Evolutionary conservation across 345 rosid species (phyloP), one percentile per base, ranked within the genome.

Genomic region (Nephelium lappaceum): DNA sequence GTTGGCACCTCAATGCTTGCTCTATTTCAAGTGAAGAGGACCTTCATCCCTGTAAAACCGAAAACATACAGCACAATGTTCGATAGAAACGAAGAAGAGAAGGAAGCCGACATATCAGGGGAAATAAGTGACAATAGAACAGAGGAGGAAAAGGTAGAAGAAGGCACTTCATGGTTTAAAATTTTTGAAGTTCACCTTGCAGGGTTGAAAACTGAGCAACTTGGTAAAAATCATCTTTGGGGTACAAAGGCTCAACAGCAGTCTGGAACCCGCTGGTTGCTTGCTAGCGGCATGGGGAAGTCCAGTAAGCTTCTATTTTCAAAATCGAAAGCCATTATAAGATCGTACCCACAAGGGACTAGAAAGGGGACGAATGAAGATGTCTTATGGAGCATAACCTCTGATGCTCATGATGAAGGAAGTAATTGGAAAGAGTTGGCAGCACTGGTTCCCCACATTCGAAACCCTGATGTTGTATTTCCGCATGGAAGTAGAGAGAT

Each of bases 1-100:
- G 92, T 92, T 71, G 96, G 95, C 62, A 88, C 88, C 36, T 88
- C 93, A 67, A 93, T 93, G 94, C 90, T 93, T 79, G 91, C 89
- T 70, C 76, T 92, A 65, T 71, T 93, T 67, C 92, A 89, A 80
- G 85, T 89, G 53, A 91, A 89, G 85, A 89, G 91, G 74, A 55
- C 73, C 47, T n/a, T 76, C 75, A 81, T 70, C 67, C 65, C 82
- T 71, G 66, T 53, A 27, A 68, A 78, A 25, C 76, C 79, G 67
- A 74, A 64, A 73, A 18, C 45, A 18, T 66, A 73, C 74, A 63
- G 79, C 61, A 69, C 71, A 60, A 67, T 58, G 66, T 69, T 64
- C 25, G 86, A 75, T 38, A 79, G 63, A 77, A 24, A 67, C 5
- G 76, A 69, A 71, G 83, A 74, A 58, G 75, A 66, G 10, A 42